Percentiles rank a stretch among this genome's conserved stretches.
phyloP scores from a whole-genome alignment of 1,284 basidiomycete genomes.

The Coriolopsis trogii region DNA sequence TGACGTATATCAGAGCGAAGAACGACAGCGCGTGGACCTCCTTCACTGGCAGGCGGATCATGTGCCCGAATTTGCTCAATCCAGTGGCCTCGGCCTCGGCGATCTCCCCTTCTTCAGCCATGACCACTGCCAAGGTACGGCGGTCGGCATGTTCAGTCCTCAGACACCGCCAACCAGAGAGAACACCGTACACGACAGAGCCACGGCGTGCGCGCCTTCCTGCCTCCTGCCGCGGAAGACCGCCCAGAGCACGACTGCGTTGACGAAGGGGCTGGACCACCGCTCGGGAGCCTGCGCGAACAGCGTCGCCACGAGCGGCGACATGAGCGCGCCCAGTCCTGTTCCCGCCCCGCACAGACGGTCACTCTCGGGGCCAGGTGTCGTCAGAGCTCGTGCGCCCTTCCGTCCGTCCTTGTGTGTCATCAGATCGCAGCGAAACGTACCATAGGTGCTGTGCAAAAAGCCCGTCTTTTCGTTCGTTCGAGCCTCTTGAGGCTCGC shows the following conservation, averaged over 20 bases:
- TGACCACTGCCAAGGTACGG: slow-evolving; percentile 23
- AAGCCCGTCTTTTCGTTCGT: slow-evolving; percentile 52
- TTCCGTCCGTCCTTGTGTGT: no score
- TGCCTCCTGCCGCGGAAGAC: slow-evolving; percentile 57
- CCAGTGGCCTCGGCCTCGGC: slow-evolving; percentile 38
- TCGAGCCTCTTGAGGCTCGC: slow-evolving; percentile 46
- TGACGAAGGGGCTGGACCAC: slow-evolving; percentile 68
- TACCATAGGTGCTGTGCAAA: slow-evolving; percentile 57
- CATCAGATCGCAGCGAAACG: slow-evolving; percentile 3
- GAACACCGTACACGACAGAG: neutral
- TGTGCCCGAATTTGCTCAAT: slow-evolving; percentile 54
- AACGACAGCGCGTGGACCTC: slow-evolving; percentile 60
- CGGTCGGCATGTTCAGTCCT: neutral
- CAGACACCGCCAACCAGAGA: neutral
- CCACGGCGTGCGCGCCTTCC: slow-evolving; percentile 41
- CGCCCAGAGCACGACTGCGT: slow-evolving; percentile 54
- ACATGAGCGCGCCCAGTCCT: slow-evolving; percentile 60
- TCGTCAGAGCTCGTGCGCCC: no score
- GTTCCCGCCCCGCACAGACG: no score
- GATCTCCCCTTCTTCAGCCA: slow-evolving; percentile 43
- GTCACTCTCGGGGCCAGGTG: no score
- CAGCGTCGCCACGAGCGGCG: slow-evolving; percentile 65
- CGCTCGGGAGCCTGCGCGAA: slow-evolving; percentile 47
- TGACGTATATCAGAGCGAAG: slow-evolving; percentile 63
- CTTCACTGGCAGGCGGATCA: slow-evolving; percentile 50